phyloP scores from a whole-genome alignment of 257 asterid genomes.

The Prunella vulgaris region DNA sequence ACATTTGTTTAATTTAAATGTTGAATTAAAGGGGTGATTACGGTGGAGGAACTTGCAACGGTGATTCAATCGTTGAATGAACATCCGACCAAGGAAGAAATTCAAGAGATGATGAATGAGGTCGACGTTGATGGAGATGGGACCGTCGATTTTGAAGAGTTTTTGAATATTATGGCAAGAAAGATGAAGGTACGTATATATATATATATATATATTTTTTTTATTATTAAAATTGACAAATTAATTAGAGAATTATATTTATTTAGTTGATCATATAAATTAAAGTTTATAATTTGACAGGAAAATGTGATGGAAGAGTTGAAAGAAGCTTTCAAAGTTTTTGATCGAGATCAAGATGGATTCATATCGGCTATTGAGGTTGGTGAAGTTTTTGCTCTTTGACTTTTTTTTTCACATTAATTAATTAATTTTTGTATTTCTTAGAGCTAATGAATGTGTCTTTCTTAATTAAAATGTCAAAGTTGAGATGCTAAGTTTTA shows the following conservation, averaged over 20 bases:
- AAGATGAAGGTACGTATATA: conserved; percentile 45
- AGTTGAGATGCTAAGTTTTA: conserved; percentile 6
- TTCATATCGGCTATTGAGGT: conserved; percentile 78
- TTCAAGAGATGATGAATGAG: conserved; percentile 62
- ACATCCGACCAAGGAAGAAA: conserved; percentile 63
- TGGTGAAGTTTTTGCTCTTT: background rate
- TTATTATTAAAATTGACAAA: background rate
- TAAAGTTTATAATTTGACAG: conserved; percentile 27
- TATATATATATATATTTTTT: background rate
- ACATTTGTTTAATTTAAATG: no score
- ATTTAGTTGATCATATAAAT: no score
- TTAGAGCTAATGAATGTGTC: background rate
- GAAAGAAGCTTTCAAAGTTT: conserved; percentile 78
- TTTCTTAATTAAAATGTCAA: conserved; percentile 16
- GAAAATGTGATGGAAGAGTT: conserved; percentile 64
- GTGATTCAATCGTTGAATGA: conserved; percentile 59
- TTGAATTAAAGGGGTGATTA: conserved; percentile 44
- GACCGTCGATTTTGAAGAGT: conserved; percentile 53
- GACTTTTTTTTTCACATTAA: background rate
- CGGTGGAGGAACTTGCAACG: conserved; percentile 53
- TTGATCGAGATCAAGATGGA: conserved; percentile 84
- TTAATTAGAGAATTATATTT: background rate
- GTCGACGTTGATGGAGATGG: conserved; percentile 57
- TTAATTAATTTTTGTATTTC: background rate
- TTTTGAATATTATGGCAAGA: conserved; percentile 58